These are phyloP conservation scores for Botrytis hyacinthi DNA, from an alignment of 2,329 filamentous ascomycete species.

Conservation along the genomic window DNA sequence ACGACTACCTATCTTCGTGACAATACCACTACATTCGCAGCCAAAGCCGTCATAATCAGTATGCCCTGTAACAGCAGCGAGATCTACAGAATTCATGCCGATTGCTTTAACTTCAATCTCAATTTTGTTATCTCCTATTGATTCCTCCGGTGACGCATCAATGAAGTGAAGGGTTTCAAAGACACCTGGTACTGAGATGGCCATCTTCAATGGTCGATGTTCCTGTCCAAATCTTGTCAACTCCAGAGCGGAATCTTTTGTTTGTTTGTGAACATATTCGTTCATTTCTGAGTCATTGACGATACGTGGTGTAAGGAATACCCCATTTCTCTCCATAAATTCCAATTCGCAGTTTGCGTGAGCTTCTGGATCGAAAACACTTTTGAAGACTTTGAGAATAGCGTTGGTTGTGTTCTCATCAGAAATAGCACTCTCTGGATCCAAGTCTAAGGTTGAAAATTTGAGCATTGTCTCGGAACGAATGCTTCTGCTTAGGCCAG, in stretches of 20 bases:
- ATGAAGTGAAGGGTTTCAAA: conserved; percentile 36
- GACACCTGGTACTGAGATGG: conserved; percentile 30
- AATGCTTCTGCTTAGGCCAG: conserved; percentile 18
- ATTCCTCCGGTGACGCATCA: conserved; percentile 24
- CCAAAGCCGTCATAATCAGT: conserved; percentile 37
- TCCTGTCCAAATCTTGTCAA: conserved; percentile 13
- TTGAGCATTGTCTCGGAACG: conserved; percentile 19
- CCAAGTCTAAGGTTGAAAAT: conserved; percentile 19
- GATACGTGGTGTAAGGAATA: conserved; percentile 15
- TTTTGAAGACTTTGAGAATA: conserved; percentile 5
- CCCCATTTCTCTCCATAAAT: conserved; percentile 8
- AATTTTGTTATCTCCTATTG: conserved; percentile 29
- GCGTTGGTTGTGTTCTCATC: neutral
- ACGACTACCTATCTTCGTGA: conserved; percentile 37
- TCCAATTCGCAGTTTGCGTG: neutral
- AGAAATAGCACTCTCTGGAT: neutral
- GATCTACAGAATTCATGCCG: conserved; percentile 36
- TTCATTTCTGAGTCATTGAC: conserved; percentile 29
- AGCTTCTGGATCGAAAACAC: neutral
- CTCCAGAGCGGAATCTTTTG: conserved; percentile 15
- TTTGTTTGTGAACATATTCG: conserved; percentile 25
- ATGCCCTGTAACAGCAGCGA: conserved; percentile 39
- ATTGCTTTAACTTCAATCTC: conserved; percentile 38
- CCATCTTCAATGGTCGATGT: conserved; percentile 30
- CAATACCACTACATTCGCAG: conserved; percentile 40